Base-by-base conservation (phyloP, 1,284 basidiomycete genomes). In the Rhodotorula mucilaginosa region DNA sequence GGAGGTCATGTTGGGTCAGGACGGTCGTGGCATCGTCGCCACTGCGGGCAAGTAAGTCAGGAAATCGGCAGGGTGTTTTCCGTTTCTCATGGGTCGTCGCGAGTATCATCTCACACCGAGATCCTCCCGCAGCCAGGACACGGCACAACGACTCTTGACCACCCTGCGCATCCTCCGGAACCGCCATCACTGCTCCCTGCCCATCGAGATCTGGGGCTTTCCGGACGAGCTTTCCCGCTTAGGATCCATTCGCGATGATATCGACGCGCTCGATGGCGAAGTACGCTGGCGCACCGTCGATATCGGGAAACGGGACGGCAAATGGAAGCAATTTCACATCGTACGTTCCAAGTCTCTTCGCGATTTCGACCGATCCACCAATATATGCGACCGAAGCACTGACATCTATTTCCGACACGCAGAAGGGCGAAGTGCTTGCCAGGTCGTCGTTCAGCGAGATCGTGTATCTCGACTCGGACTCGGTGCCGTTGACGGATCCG, bases 391-490 rank as follows among this genome's bases (percentile, higher is more conserved):
- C 34, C 34, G 34, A 6, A 34, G 34, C 34, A 34, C 34, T 34
- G 34, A 34, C 34, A 34, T 0, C 6, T 34, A 3, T 5, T 34
- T 7, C 34, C 5, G 34, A 34, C 34, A 3, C 34, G 34, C 34
- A 74, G 69, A 85, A 85, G 75, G 83, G 80, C 2, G 79, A 82
- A 2, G 81, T 84, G 7, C 81, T 85, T 62, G 78, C 83, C 46
- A 76, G 81, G 61, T 82, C 81, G 18, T 26, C 58, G 18, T 85
- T 84, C 74, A 69, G 79, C 8, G 82, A 84, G 68, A 78, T 85
- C 19, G 78, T 85, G 48, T 83, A 82, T 70, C 78, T 84, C 34
- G 82, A 82, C 65, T 78, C 76, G 48, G 84, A 84, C 79, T 84
- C 84, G 68, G 76, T 82, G 3, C 82, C 83, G 0, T 76, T 84